Conservation (phyloP, 2,329 filamentous ascomycete species). For the Fusarium sp. region DNA sequence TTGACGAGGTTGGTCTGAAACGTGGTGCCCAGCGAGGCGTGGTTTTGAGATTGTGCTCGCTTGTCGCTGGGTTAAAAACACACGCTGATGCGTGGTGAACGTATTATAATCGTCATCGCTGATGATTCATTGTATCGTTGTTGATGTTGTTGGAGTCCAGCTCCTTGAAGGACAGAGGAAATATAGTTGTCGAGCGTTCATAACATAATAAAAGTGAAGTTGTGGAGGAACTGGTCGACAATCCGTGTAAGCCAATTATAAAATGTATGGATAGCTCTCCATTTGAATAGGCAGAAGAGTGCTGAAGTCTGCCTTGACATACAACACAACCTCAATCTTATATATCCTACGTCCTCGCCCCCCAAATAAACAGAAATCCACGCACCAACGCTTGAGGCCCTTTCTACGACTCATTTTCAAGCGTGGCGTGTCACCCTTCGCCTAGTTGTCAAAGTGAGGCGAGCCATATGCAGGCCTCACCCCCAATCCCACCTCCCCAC, state of each 20-base stretch:
- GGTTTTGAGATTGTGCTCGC: conserved; percentile 1
- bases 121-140: not conserved
- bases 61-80: conserved; percentile 21
- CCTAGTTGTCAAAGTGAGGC: conserved; percentile 37
- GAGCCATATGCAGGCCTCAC: conserved; percentile 36
- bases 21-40: conserved; percentile 38
- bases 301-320: conserved; percentile 7
- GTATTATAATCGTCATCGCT: conserved; percentile 16
- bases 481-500: conserved; percentile 27
- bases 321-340: conserved; percentile 13
- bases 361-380: not conserved
- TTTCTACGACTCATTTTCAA: conserved; percentile 19
- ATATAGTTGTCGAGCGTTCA: not conserved
- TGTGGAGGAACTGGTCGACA: too few species aligned
- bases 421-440: conserved; percentile 33
- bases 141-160: conserved; percentile 18
- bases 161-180: conserved; percentile 14
- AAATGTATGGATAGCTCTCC: not conserved
- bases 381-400: conserved; percentile 24
- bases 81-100: conserved; percentile 33
- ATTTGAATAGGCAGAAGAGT: not conserved
- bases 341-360: conserved; percentile 18
- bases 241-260: too few species aligned
- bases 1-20: conserved; percentile 28
- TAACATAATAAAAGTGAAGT: not conserved